Base-by-base conservation (phyloP, 176 grass and related monocot species). In the Cenchrus purpureus region DNA sequence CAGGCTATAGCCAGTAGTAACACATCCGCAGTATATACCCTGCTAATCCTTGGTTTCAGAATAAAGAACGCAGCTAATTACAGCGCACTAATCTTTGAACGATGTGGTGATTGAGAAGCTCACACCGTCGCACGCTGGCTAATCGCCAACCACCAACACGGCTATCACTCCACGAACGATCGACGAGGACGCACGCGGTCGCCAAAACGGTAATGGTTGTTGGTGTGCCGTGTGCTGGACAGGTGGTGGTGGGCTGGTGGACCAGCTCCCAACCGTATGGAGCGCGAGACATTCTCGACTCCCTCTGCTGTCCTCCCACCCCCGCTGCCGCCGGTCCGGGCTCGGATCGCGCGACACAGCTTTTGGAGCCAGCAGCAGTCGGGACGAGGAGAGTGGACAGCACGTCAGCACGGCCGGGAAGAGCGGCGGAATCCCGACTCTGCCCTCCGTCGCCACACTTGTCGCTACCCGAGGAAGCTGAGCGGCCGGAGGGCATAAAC, bases 251-350 rank as follows among this genome's bases (percentile, higher is more conserved):
- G 14, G 63, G 62, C 32, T 17, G 14, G 63, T 79, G 77, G 61
- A 13, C 16, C 65, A 55, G 65, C 65, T 55, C 45, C 45, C 79
- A 81, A 68, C 53, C 12, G 65, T 58, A 81, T 67, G 46, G 65
- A 70, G 7, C 9, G 65, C 28, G 48, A 43, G 79, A 56, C 79
- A 7, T 44, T 69, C 32, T 69, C 2, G 19, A 16, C 54, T 15
- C 52, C 52, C 42, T 46, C 19, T 7, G 8, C 25, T 58, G 79
- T 68, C 56, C 34, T 31, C 10, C 53, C 1, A 13, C 3, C 51
- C 16, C 54, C 56, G n/a, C 57, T 10, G 19, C 56, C 7, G 22
- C 46, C 0, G 14, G 28, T 55, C 3, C 6, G 5, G 46, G 16
- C 74, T 59, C 54, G 48, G 44, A 50, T 65, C 77, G 25, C 77